Conservation (phyloP, 1,139 yeast genomes). For the Debaryomyces nepalensis region DNA sequence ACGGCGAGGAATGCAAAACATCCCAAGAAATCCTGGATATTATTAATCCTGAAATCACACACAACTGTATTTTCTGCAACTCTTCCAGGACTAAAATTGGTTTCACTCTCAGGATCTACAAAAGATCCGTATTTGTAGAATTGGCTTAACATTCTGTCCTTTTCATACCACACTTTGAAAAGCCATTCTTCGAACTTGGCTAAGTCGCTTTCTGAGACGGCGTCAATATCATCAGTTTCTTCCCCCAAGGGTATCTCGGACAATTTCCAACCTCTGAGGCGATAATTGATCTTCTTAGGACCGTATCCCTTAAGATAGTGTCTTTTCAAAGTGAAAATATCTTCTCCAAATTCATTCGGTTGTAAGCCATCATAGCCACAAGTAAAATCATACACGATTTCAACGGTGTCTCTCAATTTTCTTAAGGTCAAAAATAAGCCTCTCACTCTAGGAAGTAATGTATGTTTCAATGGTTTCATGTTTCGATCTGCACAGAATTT, state of each 20-base stretch:
- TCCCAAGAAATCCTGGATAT: conserved; percentile 25
- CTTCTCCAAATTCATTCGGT: conserved; percentile 75
- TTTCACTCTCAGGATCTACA: conserved; percentile 27
- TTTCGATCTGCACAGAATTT: conserved; percentile 59
- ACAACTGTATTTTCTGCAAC: conserved; percentile 26
- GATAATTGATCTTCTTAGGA: conserved; percentile 67
- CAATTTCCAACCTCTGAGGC: conserved; percentile 61
- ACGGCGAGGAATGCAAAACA: conserved; percentile 25
- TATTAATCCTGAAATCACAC: conserved; percentile 36
- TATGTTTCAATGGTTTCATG: conserved; percentile 56
- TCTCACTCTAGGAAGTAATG: conserved; percentile 77
- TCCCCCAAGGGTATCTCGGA: conserved; percentile 70
- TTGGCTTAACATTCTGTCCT: conserved; percentile 68
- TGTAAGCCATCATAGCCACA: conserved; percentile 77
- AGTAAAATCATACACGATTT: conserved; percentile 80
- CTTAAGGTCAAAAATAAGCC: conserved; percentile 75
- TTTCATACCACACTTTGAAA: conserved; percentile 72
- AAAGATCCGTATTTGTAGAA: conserved; percentile 66
- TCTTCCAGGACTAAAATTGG: conserved; percentile 16
- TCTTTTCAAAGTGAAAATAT: conserved; percentile 64
- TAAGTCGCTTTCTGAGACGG: conserved; percentile 47
- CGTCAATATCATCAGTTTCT: conserved; percentile 48
- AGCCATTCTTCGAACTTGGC: conserved; percentile 75
- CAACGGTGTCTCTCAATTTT: conserved; percentile 61
- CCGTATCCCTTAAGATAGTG: conserved; percentile 72